These are phyloP conservation scores for Phalaenopsis hybrid DNA, from an alignment of 116 monocot species.

Conservation along the genomic window DNA sequence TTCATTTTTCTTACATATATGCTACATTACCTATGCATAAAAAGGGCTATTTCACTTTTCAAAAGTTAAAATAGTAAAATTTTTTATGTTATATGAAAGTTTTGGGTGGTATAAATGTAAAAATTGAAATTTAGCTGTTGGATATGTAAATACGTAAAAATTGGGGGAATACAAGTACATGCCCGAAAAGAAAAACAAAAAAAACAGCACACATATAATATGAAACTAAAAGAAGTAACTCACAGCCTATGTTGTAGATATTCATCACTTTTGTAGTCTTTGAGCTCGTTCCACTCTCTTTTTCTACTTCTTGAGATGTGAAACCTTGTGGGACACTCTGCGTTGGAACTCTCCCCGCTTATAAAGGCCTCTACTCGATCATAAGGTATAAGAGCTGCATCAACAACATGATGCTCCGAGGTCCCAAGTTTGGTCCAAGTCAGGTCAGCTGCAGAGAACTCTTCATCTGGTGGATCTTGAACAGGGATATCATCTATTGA, in stretches of 20 bases:
- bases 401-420: slow-evolving; percentile 54
- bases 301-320: slow-evolving; percentile 87
- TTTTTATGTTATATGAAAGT: too few relatives aligned
- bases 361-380: slow-evolving; percentile 77
- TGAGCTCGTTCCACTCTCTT: slow-evolving; percentile 57
- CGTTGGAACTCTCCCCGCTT: slow-evolving; percentile 60
- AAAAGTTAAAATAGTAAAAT: too few relatives aligned
- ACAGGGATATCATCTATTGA: slow-evolving; percentile 67
- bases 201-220: neutral
- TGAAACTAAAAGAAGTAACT: slow-evolving; percentile 21
- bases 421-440: slow-evolving; percentile 75
- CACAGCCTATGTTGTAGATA: slow-evolving; percentile 84
- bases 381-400: slow-evolving; percentile 86
- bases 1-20: too few relatives aligned
- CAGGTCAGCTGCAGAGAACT: slow-evolving; percentile 71
- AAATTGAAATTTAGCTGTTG: too few relatives aligned
- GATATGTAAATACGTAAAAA: too few relatives aligned
- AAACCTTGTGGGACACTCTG: slow-evolving; percentile 79
- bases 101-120: too few relatives aligned
- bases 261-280: slow-evolving; percentile 67
- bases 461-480: slow-evolving; percentile 72
- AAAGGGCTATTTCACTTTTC: too few relatives aligned
- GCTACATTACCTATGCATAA: too few relatives aligned
- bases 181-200: neutral
- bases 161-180: too few relatives aligned